Base-by-base conservation (phyloP, 2,329 filamentous ascomycete genomes). In the Alternaria hordeiaustralica region DNA sequence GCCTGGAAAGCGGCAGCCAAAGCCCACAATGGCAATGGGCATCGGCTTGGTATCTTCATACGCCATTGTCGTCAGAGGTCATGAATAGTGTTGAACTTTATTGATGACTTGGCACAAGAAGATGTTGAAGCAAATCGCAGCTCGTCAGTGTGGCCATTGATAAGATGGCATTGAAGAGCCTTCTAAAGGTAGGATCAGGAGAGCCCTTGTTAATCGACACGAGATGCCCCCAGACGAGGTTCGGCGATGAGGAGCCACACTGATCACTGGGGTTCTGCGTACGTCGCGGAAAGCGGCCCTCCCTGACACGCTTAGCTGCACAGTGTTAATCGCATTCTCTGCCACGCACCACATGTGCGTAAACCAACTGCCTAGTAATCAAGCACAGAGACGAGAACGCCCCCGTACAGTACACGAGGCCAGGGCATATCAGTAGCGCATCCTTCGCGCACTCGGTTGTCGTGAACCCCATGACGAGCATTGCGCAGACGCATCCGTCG, bases 11-110 rank as follows among this genome's bases (percentile, higher is more conserved):
- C 66, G 65, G 44, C 64, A 71, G 9, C 71, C 70, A 50, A 79
- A 75, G 49, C 80, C 80, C 53, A 81, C 54, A 67, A 49, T 61
- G 18, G 65, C 65, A 28, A 67, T 63, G 12, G 80, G 79, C 55
- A 64, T 67, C 3, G 71, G 60, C 41, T 55, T 60, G 18, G 44
- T 43, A 21, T 62, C 36, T 47, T 50, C 23, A 26, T 9, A 55
- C 18, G 59, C 28, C 65, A 67, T 67, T 4, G 23, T 55, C 11
- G 41, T 12, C 5, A 25, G 28, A 10, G 20, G 5, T 44, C 8
- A 7, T 45, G 25, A 28, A 18, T 3, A n/a, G 15, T 46, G 25
- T 23, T 44, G 20, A 46, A 21, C 23, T 11, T 33, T 51, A 7
- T 36, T 11, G 15, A 44, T 3, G 49, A 18, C 41, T 12, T 15